These are phyloP conservation scores for Gastrodia elata DNA, from an alignment of 106 monocot genomes.

Conservation along the genomic window DNA sequence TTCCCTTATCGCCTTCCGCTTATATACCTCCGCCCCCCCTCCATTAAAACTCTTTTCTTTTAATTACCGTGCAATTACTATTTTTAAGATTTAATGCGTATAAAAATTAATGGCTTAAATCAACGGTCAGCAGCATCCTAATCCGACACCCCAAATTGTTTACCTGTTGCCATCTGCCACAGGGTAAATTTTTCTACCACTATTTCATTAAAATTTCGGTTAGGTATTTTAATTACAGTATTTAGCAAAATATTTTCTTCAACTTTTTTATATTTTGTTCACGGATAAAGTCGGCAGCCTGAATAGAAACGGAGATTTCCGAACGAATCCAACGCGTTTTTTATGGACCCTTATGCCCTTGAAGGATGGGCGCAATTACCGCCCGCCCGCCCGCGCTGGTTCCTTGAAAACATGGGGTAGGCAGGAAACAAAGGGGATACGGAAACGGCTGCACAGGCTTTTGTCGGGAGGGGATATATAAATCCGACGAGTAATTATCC, in stretches of 20 bases:
- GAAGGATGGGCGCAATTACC: not conserved
- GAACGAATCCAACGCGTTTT: not conserved
- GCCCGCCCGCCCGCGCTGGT: too few relatives aligned
- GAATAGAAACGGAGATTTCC: not conserved
- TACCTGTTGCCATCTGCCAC: not conserved
- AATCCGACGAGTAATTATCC: not conserved
- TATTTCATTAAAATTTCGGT: not conserved
- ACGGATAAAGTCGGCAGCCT: not conserved
- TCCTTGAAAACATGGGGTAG: not conserved
- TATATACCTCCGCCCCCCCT: not conserved
- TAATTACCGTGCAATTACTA: not conserved
- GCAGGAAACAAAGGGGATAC: not conserved
- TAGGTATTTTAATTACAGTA: not conserved
- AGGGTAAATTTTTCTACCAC: not conserved
- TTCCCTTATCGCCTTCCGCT: not conserved
- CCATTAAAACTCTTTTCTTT: not conserved
- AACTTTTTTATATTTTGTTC: not conserved
- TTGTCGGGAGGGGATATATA: not conserved
- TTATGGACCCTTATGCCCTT: not conserved
- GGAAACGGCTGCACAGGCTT: too few relatives aligned
- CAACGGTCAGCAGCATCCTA: not conserved
- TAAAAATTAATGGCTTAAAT: not conserved
- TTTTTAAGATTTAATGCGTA: not conserved
- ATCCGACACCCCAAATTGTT: not conserved
- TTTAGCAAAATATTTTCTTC: not conserved